Evolutionary conservation across 371 early-diverging fungal species (phyloP).

Genomic region (Rhizopus stolonifer): DNA sequence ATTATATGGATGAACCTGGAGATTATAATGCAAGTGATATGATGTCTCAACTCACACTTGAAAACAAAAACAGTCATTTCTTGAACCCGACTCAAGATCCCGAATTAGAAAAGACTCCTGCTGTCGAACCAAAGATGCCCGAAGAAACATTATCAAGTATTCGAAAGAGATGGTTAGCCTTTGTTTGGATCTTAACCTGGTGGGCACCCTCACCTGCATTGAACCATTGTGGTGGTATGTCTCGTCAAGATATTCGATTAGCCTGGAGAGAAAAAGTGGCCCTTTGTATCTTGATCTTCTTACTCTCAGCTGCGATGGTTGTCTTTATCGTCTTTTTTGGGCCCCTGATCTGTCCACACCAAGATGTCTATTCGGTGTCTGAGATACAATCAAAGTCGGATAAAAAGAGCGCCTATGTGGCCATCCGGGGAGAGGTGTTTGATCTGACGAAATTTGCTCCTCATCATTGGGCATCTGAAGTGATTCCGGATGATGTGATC

Average conservation of each 20-base stretch:
- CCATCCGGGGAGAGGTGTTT: conserved; percentile 67
- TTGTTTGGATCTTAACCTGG: conserved; percentile 81
- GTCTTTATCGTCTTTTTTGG: conserved; percentile 86
- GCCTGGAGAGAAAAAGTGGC: conserved; percentile 95
- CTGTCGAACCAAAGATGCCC: conserved; percentile 32
- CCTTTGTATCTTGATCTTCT: conserved; percentile 77
- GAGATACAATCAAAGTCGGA: conserved; percentile 47
- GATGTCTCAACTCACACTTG: conserved; percentile 24
- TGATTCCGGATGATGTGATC: conserved; percentile 44
- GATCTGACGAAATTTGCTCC: conserved; percentile 57
- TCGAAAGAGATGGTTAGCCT: conserved; percentile 70
- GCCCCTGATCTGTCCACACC: conserved; percentile 77
- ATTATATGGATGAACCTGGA: conserved; percentile 25
- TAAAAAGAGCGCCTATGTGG: conserved; percentile 42
- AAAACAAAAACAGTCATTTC: conserved; percentile 13
- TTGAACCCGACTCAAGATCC: conserved; percentile 5
- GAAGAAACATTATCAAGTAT: conserved; percentile 30
- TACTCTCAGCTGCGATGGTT: conserved; percentile 70
- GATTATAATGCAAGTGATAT: conserved; percentile 22
- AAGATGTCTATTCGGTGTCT: conserved; percentile 60
- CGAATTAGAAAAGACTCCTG: conserved; percentile 9
- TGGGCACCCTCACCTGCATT: conserved; percentile 72
- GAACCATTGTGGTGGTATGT: conserved; percentile 63
- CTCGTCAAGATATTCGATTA: conserved; percentile 70
- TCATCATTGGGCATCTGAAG: conserved; percentile 49